A percentile compares a stretch with the other conserved stretches of the same genome.
phyloP scores from a whole-genome alignment of 441 rosid genomes.

The Viola pubescens region DNA sequence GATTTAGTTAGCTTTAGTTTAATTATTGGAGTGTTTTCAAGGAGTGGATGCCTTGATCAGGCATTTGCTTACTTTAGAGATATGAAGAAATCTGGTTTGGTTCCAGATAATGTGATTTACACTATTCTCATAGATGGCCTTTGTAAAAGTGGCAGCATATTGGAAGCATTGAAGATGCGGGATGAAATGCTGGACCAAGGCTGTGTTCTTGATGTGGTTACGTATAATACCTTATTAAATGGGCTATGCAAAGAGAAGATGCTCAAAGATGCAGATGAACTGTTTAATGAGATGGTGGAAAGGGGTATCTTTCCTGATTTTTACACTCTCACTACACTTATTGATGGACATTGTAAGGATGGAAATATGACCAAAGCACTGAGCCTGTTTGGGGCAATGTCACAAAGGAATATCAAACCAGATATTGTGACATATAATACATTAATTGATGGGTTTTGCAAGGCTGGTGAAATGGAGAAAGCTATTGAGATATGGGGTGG shows the following conservation, averaged over 20 bases:
- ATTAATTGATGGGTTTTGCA: constrained; percentile 71
- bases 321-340: constrained; percentile 66
- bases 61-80: constrained; percentile 43
- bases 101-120: constrained; percentile 63
- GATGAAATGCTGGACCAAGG: constrained; percentile 68
- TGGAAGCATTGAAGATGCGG: constrained; percentile 52
- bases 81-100: constrained; percentile 48
- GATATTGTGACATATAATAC: constrained; percentile 78
- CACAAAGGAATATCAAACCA: constrained; percentile 48
- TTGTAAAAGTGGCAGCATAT: constrained; percentile 50
- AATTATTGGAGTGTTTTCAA: constrained; percentile 49
- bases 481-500: constrained; percentile 55
- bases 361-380: constrained; percentile 55
- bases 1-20: constrained; percentile 71
- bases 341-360: constrained; percentile 70
- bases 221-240: constrained; percentile 61
- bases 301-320: constrained; percentile 66
- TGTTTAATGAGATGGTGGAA: constrained; percentile 55
- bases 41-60: constrained; percentile 46
- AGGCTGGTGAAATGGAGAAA: constrained; percentile 53
- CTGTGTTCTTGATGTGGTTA: constrained; percentile 60
- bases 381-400: constrained; percentile 49
- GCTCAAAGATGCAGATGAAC: constrained; percentile 57
- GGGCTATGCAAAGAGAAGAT: constrained; percentile 68
- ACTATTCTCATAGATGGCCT: constrained; percentile 71